Percentiles rank a stretch among this genome's conserved stretches.
Conservation (phyloP, 2,329 filamentous ascomycete species). For the Epichloe uncinata region DNA sequence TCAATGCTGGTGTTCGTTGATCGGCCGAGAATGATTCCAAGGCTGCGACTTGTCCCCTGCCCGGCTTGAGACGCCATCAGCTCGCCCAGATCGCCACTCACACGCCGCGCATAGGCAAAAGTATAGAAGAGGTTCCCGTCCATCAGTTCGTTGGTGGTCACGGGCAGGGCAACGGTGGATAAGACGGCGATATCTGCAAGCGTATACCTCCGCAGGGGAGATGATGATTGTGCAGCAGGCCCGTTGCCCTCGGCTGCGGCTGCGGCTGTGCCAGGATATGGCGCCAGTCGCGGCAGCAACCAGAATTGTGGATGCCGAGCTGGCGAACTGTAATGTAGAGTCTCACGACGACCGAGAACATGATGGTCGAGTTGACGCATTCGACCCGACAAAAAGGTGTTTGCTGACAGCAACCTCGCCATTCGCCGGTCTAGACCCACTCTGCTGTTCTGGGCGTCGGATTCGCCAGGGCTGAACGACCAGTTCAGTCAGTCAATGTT, state of each 20-base stretch:
- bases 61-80: conserved; percentile 11
- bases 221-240: conserved; percentile 9
- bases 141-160: conserved; percentile 17
- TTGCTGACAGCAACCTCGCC: conserved; percentile 21
- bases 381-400: conserved; percentile 18
- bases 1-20: background rate
- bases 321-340: conserved; percentile 6
- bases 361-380: conserved; percentile 17
- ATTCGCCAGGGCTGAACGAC: conserved; percentile 18
- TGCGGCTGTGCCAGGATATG: background rate
- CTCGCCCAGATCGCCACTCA: conserved; percentile 17
- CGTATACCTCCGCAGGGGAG: conserved; percentile 17
- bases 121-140: conserved; percentile 21
- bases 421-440: conserved; percentile 22
- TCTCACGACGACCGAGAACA: conserved; percentile 7
- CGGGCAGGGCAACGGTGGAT: conserved; percentile 19
- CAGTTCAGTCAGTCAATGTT: background rate
- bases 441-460: conserved; percentile 22
- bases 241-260: conserved; percentile 4
- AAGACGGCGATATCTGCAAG: conserved; percentile 19
- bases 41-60: conserved; percentile 10
- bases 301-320: conserved; percentile 1
- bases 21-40: conserved; percentile 10
- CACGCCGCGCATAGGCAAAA: conserved; percentile 15
- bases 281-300: conserved; percentile 6